Conservation (phyloP, 2,329 filamentous ascomycete species). For the Calonectria hongkongensis region DNA sequence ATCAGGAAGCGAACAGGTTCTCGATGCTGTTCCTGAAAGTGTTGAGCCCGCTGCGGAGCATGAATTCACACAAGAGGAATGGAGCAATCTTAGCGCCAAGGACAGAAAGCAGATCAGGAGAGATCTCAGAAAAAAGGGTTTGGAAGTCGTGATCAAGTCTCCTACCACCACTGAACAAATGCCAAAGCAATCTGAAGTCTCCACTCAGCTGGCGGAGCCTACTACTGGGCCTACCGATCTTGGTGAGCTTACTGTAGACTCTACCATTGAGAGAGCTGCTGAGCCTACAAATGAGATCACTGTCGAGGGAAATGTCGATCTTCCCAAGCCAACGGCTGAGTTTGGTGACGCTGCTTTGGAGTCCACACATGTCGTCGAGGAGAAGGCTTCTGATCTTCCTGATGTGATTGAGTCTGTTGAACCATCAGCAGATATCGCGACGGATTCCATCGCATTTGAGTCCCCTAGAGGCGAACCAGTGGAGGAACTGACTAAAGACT, state of each 20-base stretch:
- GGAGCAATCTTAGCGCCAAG: constrained; percentile 46
- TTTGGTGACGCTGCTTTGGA: neutral
- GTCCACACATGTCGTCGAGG: neutral
- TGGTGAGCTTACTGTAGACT: constrained; percentile 6
- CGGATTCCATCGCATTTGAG: neutral
- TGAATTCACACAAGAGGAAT: constrained; percentile 50
- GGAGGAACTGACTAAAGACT: neutral
- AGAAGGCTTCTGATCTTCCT: neutral
- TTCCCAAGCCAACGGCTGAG: neutral
- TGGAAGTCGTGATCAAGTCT: constrained; percentile 47
- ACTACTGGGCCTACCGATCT: neutral
- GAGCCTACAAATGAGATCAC: neutral
- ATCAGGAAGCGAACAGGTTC: neutral
- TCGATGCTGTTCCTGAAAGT: neutral
- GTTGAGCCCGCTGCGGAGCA: constrained; percentile 25
- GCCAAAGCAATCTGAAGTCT: constrained; percentile 16
- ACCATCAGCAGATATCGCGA: neutral
- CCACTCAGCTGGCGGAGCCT: neutral
- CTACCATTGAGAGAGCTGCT: neutral
- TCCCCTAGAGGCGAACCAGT: neutral
- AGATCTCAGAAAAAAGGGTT: constrained; percentile 50
- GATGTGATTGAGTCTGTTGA: neutral
- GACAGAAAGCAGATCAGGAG: constrained; percentile 53
- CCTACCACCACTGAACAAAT: constrained; percentile 24
- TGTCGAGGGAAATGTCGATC: neutral